Base-by-base conservation (phyloP, 2,329 filamentous ascomycete genomes). In the Aspergillus vadensis region DNA sequence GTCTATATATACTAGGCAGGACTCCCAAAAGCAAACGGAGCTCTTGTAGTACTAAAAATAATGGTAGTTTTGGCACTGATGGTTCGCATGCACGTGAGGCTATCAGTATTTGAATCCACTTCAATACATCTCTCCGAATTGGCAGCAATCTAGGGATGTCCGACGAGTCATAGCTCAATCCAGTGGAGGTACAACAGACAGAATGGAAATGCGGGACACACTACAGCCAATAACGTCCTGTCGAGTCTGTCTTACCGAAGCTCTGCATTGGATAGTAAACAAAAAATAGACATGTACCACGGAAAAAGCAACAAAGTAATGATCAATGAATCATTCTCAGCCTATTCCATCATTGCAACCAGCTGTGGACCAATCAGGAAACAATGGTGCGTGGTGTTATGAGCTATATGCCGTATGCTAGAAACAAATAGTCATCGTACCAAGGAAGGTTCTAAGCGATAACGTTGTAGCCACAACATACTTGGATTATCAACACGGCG, bases 401-500 rank as follows among this genome's bases (percentile, higher is more conserved):
- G 15, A 12, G 21, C 44, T 30, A 15, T 9, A 6, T 17, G 44
- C n/a, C 44, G 23, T 50, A 27, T n/a, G 15, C 1, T 6, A 3
- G 2, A 27, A 32, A 15, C 6, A 12, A 7, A 12, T 5, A 2
- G 17, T 8, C 8, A 12, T 5, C 15, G 41, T 15, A 12, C 10
- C 4, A 44, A 21, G 10, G 8, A 21, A 10, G 5, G 21, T 14
- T 44, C 1, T 21, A 10, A 21, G 19, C 10, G 41, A 44, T 44
- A 23, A 44, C 41, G 19, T 44, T 21, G 6, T 3, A 21, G 41
- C n/a, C 53, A 55, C 53, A 55, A 5, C 19, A 1, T 14, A 25
- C 12, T 8, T 9, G n/a, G 12, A 1, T 15, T 41, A 72, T 65
- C 55, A 8, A 62, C 65, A 72, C 69, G 48, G 2, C 25, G 50